Base-by-base conservation (phyloP, 2,329 filamentous ascomycete genomes). In the Pseudomassariella vexata region DNA sequence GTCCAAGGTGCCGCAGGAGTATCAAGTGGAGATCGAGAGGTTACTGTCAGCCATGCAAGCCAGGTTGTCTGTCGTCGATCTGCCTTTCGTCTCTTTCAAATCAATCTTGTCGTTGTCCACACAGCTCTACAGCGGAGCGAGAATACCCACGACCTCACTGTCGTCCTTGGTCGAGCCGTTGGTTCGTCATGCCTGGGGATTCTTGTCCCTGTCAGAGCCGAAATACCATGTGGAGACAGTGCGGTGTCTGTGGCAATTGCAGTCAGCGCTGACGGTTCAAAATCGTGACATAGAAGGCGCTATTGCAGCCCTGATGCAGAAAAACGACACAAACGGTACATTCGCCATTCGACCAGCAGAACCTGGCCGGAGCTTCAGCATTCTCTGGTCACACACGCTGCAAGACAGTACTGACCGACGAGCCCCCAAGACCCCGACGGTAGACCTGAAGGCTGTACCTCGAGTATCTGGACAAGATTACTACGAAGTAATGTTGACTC, bases 141-240 rank as follows among this genome's bases (percentile, higher is more conserved):
- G 75, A 30, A 70, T 81, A 25, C 52, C 64, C 6, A 44, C 55
- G 5, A 48, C 58, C n/a, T 68, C 78, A 16, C 52, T 82, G 30
- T 81, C 68, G 34, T 69, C 63, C 34, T 60, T 94, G 7, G 73
- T 90, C 5, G 68, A 76, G 14, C 69, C 75, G 18, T 62, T 96
- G 15, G 79, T 92, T 11, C 66, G 67, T 2, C 73, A 81, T 35
- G 70, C 90, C 0, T 98, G 92, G 92, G 57, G 65, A 5, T 87
- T 85, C 48, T 62, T 98, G 23, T 85, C 87, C 1, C 81, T 85
- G n/a, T 70, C 79, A 9, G 80, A 82, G 40, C 88, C 89, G 0
- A 95, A 95, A 52, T 94, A 90, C 45, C 92, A 96, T 50, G 89
- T 98, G 19, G 94, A 98, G 61, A 82, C 88, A 12, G 85, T 94